Base-by-base conservation (phyloP, 148 eudicot genomes). In the Rhododendron williamsianum region DNA sequence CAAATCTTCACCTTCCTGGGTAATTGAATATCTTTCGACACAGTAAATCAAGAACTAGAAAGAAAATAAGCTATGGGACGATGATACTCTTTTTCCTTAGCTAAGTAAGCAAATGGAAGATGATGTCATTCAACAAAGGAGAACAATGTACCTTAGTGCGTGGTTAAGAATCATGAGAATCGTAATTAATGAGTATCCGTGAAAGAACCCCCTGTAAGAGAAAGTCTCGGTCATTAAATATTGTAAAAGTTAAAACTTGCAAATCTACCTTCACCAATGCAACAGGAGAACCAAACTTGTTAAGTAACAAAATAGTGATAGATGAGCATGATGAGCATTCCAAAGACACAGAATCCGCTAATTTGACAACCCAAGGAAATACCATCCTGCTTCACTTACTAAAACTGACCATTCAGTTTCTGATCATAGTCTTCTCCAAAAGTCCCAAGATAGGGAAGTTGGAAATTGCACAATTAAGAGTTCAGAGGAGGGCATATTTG, bases 101-200 rank as follows among this genome's bases (percentile, higher is more conserved):
- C 19, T 30, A 19, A 72, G 43, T 60, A 65, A 65, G 60, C 11
- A 52, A 81, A 2, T 48, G 60, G 35, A n/a, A 35, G 48, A 84
- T 6, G 46, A 83, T 9, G 13, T 46, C 65, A 83, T 9, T 82
- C 56, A 78, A 78, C 10, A 10, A 43, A 23, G 15, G 80, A 21
- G 52, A 72, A 11, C 10, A 49, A 41, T 41, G 49, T 92, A 97
- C 99, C 99, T 97, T 83, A 97, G 91, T 33, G 99, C 98, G 82
- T 97, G 99, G 88, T 97, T 97, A 86, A 97, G 87, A 83, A 97
- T 95, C 99, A 97, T 97, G 89, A 97, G 92, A 82, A 91, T 93
- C 38, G 96, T 97, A 77, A 97, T 88, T 83, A 87, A 88, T 51
- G 99, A 94, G 90, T 97, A 97, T 80, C 99, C 99, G 83, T 97